phyloP scores from a whole-genome alignment of 805 yeast genomes.

The Wickerhamiella sergipiensis region DNA sequence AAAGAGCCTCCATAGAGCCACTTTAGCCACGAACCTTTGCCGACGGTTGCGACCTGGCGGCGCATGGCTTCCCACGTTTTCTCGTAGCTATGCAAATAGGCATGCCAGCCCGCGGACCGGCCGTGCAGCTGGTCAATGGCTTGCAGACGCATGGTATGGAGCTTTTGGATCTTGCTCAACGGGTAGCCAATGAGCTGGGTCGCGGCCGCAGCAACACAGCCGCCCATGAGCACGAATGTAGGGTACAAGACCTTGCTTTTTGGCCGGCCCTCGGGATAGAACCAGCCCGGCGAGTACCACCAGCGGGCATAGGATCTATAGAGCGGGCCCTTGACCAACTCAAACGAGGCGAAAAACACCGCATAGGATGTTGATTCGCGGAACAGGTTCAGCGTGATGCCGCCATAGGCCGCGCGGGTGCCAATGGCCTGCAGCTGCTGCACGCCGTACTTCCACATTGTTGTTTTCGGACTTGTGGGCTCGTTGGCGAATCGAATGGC shows the following conservation, averaged over 20 bases:
- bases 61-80: constrained; percentile 56
- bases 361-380: constrained; percentile 81
- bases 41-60: constrained; percentile 36
- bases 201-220: constrained; percentile 72
- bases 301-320: constrained; percentile 20
- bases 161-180: constrained; percentile 58
- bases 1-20: constrained; percentile 72
- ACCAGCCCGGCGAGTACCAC: constrained; percentile 19
- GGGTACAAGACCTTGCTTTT: constrained; percentile 41
- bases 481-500: constrained; percentile 52
- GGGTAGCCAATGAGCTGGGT: constrained; percentile 76
- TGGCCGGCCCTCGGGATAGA: constrained; percentile 19
- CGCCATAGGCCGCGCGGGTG: constrained; percentile 75
- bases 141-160: constrained; percentile 68
- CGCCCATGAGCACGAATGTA: constrained; percentile 63
- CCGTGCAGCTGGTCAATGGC: constrained; percentile 52
- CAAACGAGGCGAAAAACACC: constrained; percentile 68
- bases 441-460: constrained; percentile 65
- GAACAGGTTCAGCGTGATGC: constrained; percentile 59
- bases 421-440: constrained; percentile 64
- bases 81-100: constrained; percentile 61
- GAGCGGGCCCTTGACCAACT: constrained; percentile 47
- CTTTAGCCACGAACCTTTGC: constrained; percentile 42
- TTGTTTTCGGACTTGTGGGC: constrained; percentile 39
- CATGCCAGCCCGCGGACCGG: constrained; percentile 19